Percentiles rank a stretch among this genome's conserved stretches.
phyloP scores from a whole-genome alignment of 192 early-diverging fungal species.

The Allomyces macrogynus region DNA sequence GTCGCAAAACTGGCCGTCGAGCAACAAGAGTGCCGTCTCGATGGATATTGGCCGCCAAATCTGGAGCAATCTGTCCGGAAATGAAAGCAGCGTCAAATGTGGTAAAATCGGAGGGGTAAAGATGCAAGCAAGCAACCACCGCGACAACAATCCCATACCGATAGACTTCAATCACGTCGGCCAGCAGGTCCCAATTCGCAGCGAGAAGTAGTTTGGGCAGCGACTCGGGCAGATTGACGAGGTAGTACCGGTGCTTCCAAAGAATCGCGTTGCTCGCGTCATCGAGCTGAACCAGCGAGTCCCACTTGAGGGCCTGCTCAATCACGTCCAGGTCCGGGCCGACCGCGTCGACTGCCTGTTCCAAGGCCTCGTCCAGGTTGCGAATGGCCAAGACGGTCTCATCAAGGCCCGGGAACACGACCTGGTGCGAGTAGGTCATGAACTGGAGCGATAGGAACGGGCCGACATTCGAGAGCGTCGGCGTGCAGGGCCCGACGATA shows the following conservation, averaged over 20 bases:
- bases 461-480: not conserved
- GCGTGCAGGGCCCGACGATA: not conserved
- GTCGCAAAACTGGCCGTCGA: not conserved
- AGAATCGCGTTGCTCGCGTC: not conserved
- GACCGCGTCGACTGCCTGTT: not conserved
- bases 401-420: not conserved
- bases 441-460: not conserved
- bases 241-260: not conserved
- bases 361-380: not conserved
- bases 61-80: not conserved
- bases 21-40: not conserved
- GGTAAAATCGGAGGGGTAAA: no score
- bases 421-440: not conserved
- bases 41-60: not conserved
- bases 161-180: not conserved
- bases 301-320: not conserved
- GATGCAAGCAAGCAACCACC: no score
- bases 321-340: not conserved
- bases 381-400: not conserved
- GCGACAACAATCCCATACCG: not conserved
- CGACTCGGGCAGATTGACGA: not conserved
- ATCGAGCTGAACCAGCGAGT: not conserved
- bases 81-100: no score
- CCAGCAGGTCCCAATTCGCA: not conserved
- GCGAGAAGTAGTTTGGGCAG: not conserved